Conservation (phyloP, 2,329 filamentous ascomycete species). For the Cytospora chrysosperma region DNA sequence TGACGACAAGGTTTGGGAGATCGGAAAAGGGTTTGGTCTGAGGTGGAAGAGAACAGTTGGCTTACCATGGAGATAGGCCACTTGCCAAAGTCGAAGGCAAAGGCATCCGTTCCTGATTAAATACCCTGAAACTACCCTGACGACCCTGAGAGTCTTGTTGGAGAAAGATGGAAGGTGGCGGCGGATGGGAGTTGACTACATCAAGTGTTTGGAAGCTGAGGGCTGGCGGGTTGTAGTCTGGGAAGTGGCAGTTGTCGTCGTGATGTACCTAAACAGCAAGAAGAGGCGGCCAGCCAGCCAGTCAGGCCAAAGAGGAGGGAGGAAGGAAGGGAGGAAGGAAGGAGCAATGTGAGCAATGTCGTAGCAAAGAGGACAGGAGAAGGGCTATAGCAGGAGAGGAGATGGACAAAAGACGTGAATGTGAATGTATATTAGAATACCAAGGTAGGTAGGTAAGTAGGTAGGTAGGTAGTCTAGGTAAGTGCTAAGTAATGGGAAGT, state of each 20-base stretch:
- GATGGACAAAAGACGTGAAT: background rate
- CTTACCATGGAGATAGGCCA: slow-evolving; percentile 10
- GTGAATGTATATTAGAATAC: background rate
- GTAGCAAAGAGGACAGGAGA: background rate
- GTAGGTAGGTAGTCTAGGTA: too few species aligned
- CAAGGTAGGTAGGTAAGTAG: too few species aligned
- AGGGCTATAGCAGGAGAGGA: background rate
- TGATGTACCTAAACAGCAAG: background rate
- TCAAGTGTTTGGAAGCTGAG: background rate
- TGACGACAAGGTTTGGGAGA: background rate
- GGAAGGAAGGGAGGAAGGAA: too few species aligned
- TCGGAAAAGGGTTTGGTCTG: background rate
- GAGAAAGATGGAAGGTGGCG: background rate
- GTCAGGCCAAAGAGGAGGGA: background rate
- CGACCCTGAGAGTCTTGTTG: background rate
- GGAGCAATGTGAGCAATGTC: background rate
- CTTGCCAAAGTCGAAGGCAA: background rate
- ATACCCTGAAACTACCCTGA: background rate
- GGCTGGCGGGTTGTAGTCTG: background rate
- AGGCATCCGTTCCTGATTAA: background rate
- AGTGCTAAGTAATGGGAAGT: too few species aligned
- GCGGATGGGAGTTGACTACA: background rate
- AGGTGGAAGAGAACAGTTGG: background rate
- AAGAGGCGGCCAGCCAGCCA: background rate
- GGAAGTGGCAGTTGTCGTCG: background rate